Conservation (phyloP, 495 filamentous ascomycete genomes). For the Penicillium canariense region DNA sequence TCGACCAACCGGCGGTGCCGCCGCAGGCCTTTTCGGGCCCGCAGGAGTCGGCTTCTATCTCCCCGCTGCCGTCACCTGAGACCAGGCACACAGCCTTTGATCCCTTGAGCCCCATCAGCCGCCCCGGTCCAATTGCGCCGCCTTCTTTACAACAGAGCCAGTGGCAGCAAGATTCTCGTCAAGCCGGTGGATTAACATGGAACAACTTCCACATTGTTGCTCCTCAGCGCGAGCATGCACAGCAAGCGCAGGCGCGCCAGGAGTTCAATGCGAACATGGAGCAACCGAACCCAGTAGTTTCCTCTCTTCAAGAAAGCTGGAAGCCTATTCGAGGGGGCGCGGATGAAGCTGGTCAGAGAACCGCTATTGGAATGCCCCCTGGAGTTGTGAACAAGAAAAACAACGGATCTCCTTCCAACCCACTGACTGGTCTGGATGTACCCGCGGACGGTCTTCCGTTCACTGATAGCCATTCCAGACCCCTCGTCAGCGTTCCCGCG, state of each 20-base stretch:
- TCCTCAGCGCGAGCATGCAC: slow-evolving; percentile 43
- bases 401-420: slow-evolving; percentile 29
- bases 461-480: slow-evolving; percentile 34
- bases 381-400: slow-evolving; percentile 25
- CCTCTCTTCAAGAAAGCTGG: slow-evolving; percentile 61
- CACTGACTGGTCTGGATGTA: slow-evolving; percentile 37
- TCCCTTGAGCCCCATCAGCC: slow-evolving; percentile 37
- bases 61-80: slow-evolving; percentile 38
- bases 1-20: slow-evolving; percentile 40
- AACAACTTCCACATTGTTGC: slow-evolving; percentile 46
- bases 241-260: slow-evolving; percentile 34
- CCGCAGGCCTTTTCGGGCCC: slow-evolving; percentile 34
- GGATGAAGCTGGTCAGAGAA: slow-evolving; percentile 37
- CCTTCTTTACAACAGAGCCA: slow-evolving; percentile 40
- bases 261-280: slow-evolving; percentile 39
- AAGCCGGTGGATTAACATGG: slow-evolving; percentile 39
- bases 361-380: slow-evolving; percentile 34
- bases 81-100: slow-evolving; percentile 36
- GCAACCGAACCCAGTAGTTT: slow-evolving; percentile 26
- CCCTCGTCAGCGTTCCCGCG: slow-evolving; percentile 36
- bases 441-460: slow-evolving; percentile 38
- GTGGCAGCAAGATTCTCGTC: slow-evolving; percentile 38
- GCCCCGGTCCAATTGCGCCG: slow-evolving; percentile 53
- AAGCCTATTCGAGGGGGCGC: slow-evolving; percentile 43
- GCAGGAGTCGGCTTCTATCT: slow-evolving; percentile 32